Conservation (phyloP, 768 basidiomycete species). For the Tulasnella sp. region DNA sequence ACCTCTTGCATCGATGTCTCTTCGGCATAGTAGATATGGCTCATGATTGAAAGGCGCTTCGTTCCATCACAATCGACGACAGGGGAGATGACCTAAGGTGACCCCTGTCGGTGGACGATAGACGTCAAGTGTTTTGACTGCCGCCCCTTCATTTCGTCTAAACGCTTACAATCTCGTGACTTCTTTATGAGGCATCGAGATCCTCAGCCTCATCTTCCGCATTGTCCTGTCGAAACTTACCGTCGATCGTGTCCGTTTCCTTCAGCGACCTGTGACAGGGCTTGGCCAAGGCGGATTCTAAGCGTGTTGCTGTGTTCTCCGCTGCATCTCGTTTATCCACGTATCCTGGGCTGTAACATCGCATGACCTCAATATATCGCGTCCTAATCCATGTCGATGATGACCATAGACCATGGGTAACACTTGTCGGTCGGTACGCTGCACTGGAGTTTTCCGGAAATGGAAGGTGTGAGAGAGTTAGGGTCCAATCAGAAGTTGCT, state of each 20-base stretch:
- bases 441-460: too few relatives aligned
- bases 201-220: neutral
- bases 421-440: too few relatives aligned
- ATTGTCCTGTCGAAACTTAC: conserved; percentile 19
- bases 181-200: neutral
- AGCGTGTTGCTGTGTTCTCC: too few relatives aligned
- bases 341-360: too few relatives aligned
- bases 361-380: too few relatives aligned
- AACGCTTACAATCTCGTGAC: neutral
- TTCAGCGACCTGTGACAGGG: too few relatives aligned
- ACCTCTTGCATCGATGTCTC: neutral
- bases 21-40: neutral
- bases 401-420: too few relatives aligned
- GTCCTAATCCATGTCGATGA: too few relatives aligned
- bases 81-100: neutral
- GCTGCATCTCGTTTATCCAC: too few relatives aligned
- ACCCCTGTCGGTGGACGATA: neutral
- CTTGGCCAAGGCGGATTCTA: conserved; percentile 45
- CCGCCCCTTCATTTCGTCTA: neutral
- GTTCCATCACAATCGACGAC: neutral
- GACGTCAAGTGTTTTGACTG: neutral
- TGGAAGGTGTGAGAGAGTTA: too few relatives aligned
- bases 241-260: neutral
- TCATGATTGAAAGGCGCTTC: neutral
- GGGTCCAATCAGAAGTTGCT: too few relatives aligned